phyloP scores from a whole-genome alignment of 495 filamentous ascomycete genomes.

The Lasiosphaeria ovina region DNA sequence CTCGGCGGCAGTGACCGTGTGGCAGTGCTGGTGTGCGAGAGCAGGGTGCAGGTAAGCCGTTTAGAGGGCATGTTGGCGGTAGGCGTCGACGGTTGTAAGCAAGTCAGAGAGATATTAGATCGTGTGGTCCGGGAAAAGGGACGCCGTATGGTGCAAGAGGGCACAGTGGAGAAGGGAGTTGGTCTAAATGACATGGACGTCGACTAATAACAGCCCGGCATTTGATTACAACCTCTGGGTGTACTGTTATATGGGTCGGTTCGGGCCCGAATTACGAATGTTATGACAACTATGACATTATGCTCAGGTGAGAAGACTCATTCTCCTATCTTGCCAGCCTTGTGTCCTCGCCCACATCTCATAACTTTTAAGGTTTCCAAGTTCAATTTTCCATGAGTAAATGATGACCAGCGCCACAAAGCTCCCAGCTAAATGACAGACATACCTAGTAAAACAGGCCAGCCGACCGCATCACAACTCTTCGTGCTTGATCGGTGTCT shows the following conservation, averaged over 20 bases:
- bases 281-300: constrained; percentile 15
- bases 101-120: constrained; percentile 76
- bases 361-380: neutral
- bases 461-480: constrained; percentile 38
- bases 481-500: constrained; percentile 36
- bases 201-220: constrained; percentile 24
- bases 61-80: constrained; percentile 90
- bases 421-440: constrained; percentile 4
- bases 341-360: constrained; percentile 2
- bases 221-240: neutral
- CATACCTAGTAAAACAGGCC: neutral
- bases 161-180: constrained; percentile 44
- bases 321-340: constrained; percentile 7
- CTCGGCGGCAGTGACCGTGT: constrained; percentile 71
- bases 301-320: constrained; percentile 13
- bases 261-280: constrained; percentile 3
- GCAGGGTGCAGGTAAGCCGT: constrained; percentile 68
- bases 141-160: constrained; percentile 59
- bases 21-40: constrained; percentile 79
- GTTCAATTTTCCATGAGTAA: neutral
- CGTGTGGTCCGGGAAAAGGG: constrained; percentile 65
- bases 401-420: neutral
- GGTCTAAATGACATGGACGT: constrained; percentile 45
- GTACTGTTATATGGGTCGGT: neutral
- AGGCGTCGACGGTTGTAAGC: constrained; percentile 86